A percentile compares a stretch with the other conserved stretches of the same genome.
Evolutionary conservation across 2,329 filamentous ascomycete species (phyloP).

Genomic region (Pestalotiopsis fici): DNA sequence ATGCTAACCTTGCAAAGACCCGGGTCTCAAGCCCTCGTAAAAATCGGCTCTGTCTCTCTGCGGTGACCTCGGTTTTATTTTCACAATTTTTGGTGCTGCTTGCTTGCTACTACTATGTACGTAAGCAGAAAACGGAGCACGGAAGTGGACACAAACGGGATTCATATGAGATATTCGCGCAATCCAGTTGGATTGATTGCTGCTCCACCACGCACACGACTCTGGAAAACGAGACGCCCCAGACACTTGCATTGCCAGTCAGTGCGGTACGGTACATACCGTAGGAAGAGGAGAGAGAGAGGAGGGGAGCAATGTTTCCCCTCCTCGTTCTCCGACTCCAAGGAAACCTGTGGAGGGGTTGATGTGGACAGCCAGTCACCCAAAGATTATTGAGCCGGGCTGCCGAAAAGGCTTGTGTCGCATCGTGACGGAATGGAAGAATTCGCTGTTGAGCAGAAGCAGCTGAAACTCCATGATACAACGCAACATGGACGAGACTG

Average conservation of each 20-base stretch:
- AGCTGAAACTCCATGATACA: background rate
- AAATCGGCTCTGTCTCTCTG: background rate
- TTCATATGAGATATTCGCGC: slow-evolving; percentile 4
- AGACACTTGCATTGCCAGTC: background rate
- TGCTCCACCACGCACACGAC: slow-evolving; percentile 8
- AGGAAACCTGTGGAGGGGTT: background rate
- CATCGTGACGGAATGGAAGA: slow-evolving; percentile 7
- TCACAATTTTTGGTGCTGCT: background rate
- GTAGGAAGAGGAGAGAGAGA: background rate
- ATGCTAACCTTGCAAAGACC: background rate
- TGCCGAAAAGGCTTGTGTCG: slow-evolving; percentile 6
- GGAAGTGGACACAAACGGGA: background rate
- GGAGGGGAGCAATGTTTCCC: background rate
- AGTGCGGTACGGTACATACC: background rate
- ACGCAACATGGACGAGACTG: background rate
- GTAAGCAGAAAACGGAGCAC: background rate
- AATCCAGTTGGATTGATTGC: background rate
- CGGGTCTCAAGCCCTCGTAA: background rate
- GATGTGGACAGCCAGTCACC: background rate
- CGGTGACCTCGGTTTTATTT: background rate
- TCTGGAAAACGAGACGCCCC: background rate
- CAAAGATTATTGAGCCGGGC: slow-evolving; percentile 4
- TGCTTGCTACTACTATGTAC: background rate
- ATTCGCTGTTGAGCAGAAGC: background rate
- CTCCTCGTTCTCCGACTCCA: background rate